These are phyloP conservation scores for Paecilomyces formosus DNA, from an alignment of 2,329 filamentous ascomycete species.

Conservation along the genomic window DNA sequence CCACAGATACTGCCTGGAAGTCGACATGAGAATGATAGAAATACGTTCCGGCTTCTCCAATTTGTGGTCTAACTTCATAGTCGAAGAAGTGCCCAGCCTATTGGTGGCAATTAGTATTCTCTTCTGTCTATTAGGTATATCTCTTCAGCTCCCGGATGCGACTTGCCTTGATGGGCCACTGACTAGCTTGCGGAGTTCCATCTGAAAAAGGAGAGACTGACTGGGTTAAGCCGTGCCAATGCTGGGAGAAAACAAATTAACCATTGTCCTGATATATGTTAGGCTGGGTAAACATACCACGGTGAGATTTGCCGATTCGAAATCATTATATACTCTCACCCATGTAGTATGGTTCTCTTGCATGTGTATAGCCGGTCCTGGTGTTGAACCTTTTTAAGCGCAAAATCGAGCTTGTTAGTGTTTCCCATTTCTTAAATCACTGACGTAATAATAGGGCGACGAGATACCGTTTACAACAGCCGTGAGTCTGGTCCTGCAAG, in stretches of 20 bases:
- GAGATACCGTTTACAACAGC: slow-evolving; percentile 4
- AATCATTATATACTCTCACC: slow-evolving; percentile 55
- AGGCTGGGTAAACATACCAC: slow-evolving; percentile 34
- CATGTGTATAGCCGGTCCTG: background rate
- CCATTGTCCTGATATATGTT: no score
- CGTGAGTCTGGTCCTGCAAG: slow-evolving; percentile 4
- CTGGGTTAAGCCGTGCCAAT: slow-evolving; percentile 61
- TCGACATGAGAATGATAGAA: slow-evolving; percentile 63
- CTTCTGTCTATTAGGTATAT: background rate
- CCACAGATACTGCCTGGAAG: slow-evolving; percentile 53
- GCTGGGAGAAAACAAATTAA: slow-evolving; percentile 21
- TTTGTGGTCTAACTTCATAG: slow-evolving; percentile 52
- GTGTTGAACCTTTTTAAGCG: background rate
- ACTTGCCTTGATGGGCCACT: slow-evolving; percentile 53
- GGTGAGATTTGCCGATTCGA: slow-evolving; percentile 48
- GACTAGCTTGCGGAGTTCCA: slow-evolving; percentile 51
- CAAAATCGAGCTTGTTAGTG: background rate
- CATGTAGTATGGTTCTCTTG: slow-evolving; percentile 24
- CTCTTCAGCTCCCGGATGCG: no score
- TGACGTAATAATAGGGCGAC: background rate
- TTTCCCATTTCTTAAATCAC: background rate
- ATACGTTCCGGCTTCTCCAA: slow-evolving; percentile 54
- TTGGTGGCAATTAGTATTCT: background rate
- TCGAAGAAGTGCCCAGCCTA: slow-evolving; percentile 57
- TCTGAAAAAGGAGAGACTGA: slow-evolving; percentile 57